Base-by-base conservation (phyloP, 2,329 filamentous ascomycete genomes). In the Escovopsis sp. region DNA sequence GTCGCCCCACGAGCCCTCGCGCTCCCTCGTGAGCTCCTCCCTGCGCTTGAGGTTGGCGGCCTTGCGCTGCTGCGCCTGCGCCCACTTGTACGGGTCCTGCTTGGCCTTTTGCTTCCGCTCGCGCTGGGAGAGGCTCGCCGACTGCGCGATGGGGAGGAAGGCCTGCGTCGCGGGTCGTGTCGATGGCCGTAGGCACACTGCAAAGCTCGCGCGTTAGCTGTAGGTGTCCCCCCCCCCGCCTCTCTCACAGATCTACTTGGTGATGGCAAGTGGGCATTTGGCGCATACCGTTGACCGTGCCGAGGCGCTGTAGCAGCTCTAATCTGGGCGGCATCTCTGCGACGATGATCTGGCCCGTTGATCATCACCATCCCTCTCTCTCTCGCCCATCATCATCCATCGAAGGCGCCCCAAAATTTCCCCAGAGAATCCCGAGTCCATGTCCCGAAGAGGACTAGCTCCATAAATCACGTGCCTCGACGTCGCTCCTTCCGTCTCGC, bases 41-140 rank as follows among this genome's bases (percentile, higher is more conserved):
- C 79, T 84, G 35, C 84, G 76, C 50, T 79, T 72, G 31, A 88
- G 55, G 52, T 94, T 93, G 45, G 80, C 83, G 10, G 79, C 75
- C 58, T 88, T 93, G 42, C 84, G 78, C 53, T 86, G 83, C 49
- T 80, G 73, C 23, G 83, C 77, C 57, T 92, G 84, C 3, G 79
- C 79, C 58, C 80, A 72, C 40, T 78, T 68, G 53, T 92, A 94
- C 1, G 86, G 86, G 48, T 96, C 85, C 51, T 74, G 72, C 53
- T 79, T 76, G 40, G 70, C 71, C 42, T 71, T 67, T 40, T 72
- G 69, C 53, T 76, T 76, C 59, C 72, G 72, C 45, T 81, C 71
- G 45, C 73, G 66, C 35, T 61, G 60, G 27, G 74, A 72, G 16
- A 77, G 54, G 45, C 72, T 73, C 34, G 80, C 78, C 42, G 72